These are phyloP conservation scores for Panicum miliaceum DNA, from an alignment of 176 grass and related monocot species.

Conservation along the genomic window DNA sequence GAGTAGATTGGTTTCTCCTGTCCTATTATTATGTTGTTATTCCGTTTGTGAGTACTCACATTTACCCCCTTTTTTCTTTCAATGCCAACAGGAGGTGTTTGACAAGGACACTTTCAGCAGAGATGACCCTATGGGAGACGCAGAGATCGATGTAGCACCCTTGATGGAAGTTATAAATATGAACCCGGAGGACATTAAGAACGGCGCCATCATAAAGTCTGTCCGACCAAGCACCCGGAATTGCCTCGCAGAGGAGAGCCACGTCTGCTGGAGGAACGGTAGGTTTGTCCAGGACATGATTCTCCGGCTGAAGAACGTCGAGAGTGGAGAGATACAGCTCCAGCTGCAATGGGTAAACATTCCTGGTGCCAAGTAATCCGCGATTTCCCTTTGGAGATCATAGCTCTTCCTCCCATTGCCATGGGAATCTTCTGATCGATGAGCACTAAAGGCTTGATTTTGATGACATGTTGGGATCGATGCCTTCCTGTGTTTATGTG, in stretches of 20 bases:
- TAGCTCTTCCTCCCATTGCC: background rate
- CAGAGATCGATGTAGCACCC: conserved; percentile 51
- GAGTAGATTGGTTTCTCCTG: background rate
- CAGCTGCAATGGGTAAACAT: conserved; percentile 76
- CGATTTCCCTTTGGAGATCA: background rate
- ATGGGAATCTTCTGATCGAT: background rate
- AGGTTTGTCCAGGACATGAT: conserved; percentile 69
- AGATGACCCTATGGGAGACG: conserved; percentile 70
- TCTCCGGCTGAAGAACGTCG: conserved; percentile 79
- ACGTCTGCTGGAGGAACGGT: conserved; percentile 63
- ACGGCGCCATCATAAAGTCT: conserved; percentile 31
- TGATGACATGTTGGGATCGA: background rate
- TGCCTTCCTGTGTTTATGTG: background rate
- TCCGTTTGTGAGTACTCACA: background rate
- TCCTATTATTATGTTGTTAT: background rate
- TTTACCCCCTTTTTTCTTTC: background rate
- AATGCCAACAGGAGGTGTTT: conserved; percentile 46
- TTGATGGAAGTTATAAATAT: conserved; percentile 45
- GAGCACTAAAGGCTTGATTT: background rate
- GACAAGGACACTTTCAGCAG: conserved; percentile 75
- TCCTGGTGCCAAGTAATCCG: conserved; percentile 3
- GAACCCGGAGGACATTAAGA: conserved; percentile 20
- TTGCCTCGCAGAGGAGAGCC: conserved; percentile 71
- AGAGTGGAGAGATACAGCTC: conserved; percentile 80
- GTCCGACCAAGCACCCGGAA: conserved; percentile 48